A percentile compares a stretch with the other conserved stretches of the same genome.
Conservation (phyloP, 371 early-diverging fungal species). For the Mucor mucedo region DNA sequence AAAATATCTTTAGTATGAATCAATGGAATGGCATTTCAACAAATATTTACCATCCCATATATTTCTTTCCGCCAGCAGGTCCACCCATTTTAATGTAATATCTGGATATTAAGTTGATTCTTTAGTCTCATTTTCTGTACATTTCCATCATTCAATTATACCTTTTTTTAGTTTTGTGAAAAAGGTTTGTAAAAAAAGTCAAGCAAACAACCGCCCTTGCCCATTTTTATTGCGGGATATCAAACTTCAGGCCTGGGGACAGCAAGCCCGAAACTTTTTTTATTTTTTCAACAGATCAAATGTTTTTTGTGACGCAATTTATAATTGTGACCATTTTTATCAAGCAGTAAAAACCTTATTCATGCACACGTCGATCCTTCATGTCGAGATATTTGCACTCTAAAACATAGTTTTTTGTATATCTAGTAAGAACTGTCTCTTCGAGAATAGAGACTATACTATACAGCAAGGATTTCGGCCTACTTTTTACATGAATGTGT, state of each 20-base stretch:
- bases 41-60: slow-evolving; percentile 48
- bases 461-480: no score
- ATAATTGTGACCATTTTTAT: no score
- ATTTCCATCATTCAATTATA: not conserved
- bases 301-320: no score
- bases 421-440: no score
- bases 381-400: no score
- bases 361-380: no score
- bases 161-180: slow-evolving; percentile 17
- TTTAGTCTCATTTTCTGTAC: not conserved
- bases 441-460: no score
- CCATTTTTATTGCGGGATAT: slow-evolving; percentile 3
- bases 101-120: not conserved
- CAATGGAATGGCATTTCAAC: not conserved
- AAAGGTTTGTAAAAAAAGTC: not conserved
- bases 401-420: no score
- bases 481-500: no score
- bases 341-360: no score
- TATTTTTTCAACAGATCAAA: no score
- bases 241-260: not conserved
- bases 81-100: slow-evolving; percentile 46
- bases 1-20: not conserved
- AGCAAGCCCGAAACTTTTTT: no score
- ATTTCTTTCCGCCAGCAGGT: slow-evolving; percentile 36
- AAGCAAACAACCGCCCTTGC: slow-evolving; percentile 9